Evolutionary conservation across 176 grass and related monocot species (phyloP), one percentile per base, ranked within the genome.

Genomic region (Areca catechu): DNA sequence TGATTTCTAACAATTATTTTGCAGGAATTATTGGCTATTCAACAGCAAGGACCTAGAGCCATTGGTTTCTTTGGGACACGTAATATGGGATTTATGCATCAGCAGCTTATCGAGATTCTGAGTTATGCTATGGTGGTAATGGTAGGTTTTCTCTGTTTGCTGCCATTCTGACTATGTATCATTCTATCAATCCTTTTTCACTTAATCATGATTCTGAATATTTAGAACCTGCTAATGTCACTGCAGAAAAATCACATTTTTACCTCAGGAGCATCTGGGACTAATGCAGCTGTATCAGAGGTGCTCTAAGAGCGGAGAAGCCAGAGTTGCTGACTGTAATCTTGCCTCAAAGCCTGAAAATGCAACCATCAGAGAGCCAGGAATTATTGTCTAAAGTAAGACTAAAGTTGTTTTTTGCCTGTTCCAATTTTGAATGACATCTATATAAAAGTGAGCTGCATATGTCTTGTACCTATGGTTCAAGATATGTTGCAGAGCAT

Each of bases 71-170:
- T 99, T 65, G 94, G 94, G 58, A 99, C 94, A n/a, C 88, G 84
- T 59, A 93, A 99, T 61, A 93, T 99, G 94, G 94, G 94, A 5
- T 99, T 68, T 55, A 99, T 99, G 88, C 94, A 99, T 63, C 94
- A 99, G 69, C 88, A 99, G 59, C 94, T 99, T 70, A 99, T 99
- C 61, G 94, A 99, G 78, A 99, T 99, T 81, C 76, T 93, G 20
- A 99, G 94, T 74, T 99, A 99, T 80, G 88, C 94, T 17, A 99
- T 99, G 94, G 81, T 99, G 62, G 93, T 99, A 85, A 89, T 84
- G 60, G 88, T 93, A 89, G 15, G 49, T 14, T 3, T 37, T 3
- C 47, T 16, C 2, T 58, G 55, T 57, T 74, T 74, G 12, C 20
- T 52, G 43, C 23, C 5, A 27, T 55, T 25, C 34, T 43, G 9